Evolutionary conservation across 2,329 filamentous ascomycete species (phyloP).

Genomic region (Colletotrichum gigasporum): DNA sequence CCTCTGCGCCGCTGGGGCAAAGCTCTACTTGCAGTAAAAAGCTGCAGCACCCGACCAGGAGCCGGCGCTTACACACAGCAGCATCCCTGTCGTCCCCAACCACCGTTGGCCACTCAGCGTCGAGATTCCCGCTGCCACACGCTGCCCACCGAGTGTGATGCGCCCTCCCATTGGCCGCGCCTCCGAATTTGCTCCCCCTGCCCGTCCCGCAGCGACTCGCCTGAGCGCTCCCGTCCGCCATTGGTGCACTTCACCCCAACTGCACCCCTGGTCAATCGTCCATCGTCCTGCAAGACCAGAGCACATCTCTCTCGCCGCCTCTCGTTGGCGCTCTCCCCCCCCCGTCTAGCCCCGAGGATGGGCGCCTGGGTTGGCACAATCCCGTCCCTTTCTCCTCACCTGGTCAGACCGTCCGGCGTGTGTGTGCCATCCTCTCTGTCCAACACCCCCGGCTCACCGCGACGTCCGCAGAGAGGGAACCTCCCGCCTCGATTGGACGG

Average conservation of each 20-base stretch:
- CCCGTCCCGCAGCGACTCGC: conserved; percentile 30
- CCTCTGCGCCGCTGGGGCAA: too few relatives aligned
- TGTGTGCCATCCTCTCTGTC: too few relatives aligned
- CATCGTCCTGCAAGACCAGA: not conserved
- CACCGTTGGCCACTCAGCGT: conserved; percentile 22
- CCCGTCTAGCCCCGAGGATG: not conserved
- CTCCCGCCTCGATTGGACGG: conserved; percentile 23
- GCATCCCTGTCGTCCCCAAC: conserved; percentile 25
- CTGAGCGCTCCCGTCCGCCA: conserved; percentile 14
- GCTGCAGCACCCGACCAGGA: conserved; percentile 8
- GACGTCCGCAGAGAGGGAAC: not conserved
- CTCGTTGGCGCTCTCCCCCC: not conserved
- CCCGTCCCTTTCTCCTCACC: too few relatives aligned
- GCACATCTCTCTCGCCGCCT: not conserved
- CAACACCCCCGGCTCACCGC: not conserved
- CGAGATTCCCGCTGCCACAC: conserved; percentile 6
- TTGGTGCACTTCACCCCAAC: conserved; percentile 4
- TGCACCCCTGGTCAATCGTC: not conserved
- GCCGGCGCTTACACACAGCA: conserved; percentile 31
- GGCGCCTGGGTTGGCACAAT: too few relatives aligned
- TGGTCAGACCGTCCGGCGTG: too few relatives aligned
- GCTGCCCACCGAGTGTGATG: conserved; percentile 9
- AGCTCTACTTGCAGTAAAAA: too few relatives aligned
- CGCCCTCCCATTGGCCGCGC: conserved; percentile 7
- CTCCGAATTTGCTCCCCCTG: not conserved